phyloP scores from a whole-genome alignment of 73 alveolate genomes.

The Symbiodinium pilosum region DNA sequence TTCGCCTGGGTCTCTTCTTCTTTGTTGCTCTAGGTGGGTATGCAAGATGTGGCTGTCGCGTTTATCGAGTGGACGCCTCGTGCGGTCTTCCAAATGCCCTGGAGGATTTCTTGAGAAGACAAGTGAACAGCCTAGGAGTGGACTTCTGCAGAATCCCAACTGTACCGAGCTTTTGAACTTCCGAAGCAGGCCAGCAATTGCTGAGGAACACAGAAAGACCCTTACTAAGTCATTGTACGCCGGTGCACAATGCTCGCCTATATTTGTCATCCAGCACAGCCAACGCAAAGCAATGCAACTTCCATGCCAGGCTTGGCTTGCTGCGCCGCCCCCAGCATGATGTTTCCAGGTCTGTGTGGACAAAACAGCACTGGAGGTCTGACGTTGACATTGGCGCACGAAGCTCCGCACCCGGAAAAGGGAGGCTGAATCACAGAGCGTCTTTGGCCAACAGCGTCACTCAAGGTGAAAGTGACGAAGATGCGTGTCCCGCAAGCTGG shows the following conservation, averaged over 20 bases:
- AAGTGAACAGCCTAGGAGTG: not conserved
- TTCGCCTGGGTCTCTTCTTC: not conserved
- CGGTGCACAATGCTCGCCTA: no score
- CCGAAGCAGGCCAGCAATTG: constrained; percentile 66
- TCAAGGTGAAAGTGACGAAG: constrained; percentile 37
- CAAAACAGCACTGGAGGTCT: not conserved
- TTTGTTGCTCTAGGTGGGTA: constrained; percentile 1
- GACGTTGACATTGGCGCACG: not conserved
- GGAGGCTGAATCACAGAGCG: no score
- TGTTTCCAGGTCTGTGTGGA: no score
- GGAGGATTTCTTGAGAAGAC: not conserved
- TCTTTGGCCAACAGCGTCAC: no score
- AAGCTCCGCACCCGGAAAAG: not conserved
- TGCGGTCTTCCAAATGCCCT: not conserved
- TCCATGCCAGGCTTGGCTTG: not conserved
- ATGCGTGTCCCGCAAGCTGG: constrained; percentile 44
- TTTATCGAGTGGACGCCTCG: constrained; percentile 27
- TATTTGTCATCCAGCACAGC: no score
- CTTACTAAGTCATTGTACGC: no score
- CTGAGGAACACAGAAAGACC: no score
- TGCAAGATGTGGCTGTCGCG: constrained; percentile 80
- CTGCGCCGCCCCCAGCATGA: not conserved
- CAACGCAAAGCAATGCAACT: no score
- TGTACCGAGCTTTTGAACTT: constrained; percentile 54
- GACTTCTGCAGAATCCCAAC: constrained; percentile 3